A percentile compares a stretch with the other conserved stretches of the same genome.
These are phyloP conservation scores for Glomus cerebriforme DNA, from an alignment of 192 early-diverging fungal genomes.

Conservation along the genomic window DNA sequence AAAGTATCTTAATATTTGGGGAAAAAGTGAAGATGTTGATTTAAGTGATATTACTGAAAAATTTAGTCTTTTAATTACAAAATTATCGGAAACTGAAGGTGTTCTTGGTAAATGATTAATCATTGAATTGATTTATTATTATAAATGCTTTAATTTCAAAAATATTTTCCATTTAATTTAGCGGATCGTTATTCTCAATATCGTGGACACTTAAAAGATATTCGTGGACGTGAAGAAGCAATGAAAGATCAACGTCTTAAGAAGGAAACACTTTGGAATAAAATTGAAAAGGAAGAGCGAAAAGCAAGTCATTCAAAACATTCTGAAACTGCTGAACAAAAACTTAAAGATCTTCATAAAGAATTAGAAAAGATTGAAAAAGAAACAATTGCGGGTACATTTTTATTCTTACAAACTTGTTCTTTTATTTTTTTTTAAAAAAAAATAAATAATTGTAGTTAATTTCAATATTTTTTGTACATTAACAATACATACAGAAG, in stretches of 20 bases:
- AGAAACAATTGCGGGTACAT: constrained; percentile 10
- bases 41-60: constrained; percentile 28
- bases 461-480: not conserved
- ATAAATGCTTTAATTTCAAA: not conserved
- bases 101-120: constrained; percentile 9
- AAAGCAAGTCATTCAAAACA: constrained; percentile 24
- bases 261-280: constrained; percentile 24
- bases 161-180: not conserved
- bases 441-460: no score
- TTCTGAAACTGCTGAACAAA: not conserved
- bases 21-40: constrained; percentile 26
- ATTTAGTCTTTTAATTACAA: not conserved
- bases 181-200: constrained; percentile 6
- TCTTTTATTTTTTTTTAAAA: not conserved
- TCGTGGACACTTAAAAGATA: constrained; percentile 28
- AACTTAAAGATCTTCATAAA: constrained; percentile 10
- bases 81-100: constrained; percentile 6
- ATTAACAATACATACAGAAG: not conserved
- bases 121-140: not conserved
- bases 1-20: constrained; percentile 23
- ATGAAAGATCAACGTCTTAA: constrained; percentile 20
- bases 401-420: not conserved
- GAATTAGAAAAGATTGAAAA: constrained; percentile 23
- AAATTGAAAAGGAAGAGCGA: constrained; percentile 32
- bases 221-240: constrained; percentile 6